Evolutionary conservation across 306 rosid genomes (phyloP).

Genomic region (Malus asiatica): DNA sequence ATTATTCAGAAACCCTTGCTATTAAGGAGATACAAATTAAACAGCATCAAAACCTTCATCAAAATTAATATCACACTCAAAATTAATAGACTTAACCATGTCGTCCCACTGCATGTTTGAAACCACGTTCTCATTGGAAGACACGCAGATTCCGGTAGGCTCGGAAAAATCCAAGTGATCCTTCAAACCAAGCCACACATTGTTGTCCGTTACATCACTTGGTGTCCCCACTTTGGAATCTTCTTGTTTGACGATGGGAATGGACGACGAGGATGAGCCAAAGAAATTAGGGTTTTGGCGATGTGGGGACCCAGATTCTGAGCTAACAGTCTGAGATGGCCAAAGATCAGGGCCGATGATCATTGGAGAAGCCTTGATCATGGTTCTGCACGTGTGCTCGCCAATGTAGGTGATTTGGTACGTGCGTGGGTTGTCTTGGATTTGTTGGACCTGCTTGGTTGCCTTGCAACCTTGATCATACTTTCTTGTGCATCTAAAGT

Average conservation of each 20-base stretch:
- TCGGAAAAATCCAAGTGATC: conserved; percentile 31
- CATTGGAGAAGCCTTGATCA: conserved; percentile 35
- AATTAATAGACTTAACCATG: conserved; percentile 20
- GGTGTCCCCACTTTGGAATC: conserved; percentile 21
- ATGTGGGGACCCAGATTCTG: neutral
- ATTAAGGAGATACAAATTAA: neutral
- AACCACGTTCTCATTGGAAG: conserved; percentile 14
- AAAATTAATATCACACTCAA: conserved; percentile 21
- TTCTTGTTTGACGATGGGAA: conserved; percentile 18
- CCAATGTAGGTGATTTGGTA: conserved; percentile 64
- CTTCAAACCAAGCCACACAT: conserved; percentile 51
- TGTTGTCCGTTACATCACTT: conserved; percentile 25
- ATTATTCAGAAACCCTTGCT: neutral
- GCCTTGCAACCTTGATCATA: conserved; percentile 61
- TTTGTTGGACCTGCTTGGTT: conserved; percentile 56
- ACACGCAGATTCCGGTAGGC: conserved; percentile 3
- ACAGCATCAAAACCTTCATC: neutral
- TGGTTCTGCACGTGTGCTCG: conserved; percentile 53
- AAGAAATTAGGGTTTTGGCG: neutral
- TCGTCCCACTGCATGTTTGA: conserved; percentile 26
- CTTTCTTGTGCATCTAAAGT: conserved; percentile 66
- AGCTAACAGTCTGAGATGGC: conserved; percentile 16
- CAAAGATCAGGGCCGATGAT: conserved; percentile 17
- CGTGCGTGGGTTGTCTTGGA: conserved; percentile 33
- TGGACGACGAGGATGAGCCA: neutral